Base-by-base conservation (phyloP, 805 yeast genomes). In the Candida yuanshanica region DNA sequence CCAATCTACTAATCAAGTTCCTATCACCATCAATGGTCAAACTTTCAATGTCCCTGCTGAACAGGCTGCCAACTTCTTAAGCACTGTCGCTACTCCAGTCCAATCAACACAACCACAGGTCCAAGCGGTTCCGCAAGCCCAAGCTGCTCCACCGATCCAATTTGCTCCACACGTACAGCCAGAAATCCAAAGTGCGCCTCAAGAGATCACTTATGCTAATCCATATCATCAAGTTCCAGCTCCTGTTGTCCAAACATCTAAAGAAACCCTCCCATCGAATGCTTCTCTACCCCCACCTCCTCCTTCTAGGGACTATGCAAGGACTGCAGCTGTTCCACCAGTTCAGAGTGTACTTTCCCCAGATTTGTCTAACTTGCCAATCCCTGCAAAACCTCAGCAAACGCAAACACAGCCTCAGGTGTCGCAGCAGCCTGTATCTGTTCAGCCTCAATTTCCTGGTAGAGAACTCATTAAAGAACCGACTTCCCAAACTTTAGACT, bases 301-400 rank as follows among this genome's bases (percentile, higher is more conserved):
- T 17, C 33, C 34, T 3, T 21, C 33, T 27, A 36, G 43, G 23
- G 20, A 24, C 20, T 43, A 43, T 18, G 13, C 20, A 3, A 39
- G 43, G 16, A 33, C 39, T 5, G 31, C 45, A 1, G 42, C 43
- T 2, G 44, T 50, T 7, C 54, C 51, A 6, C 32, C 24, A 9
- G 20, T 20, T 7, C 26, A 20, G 9, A 8, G 14, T 17, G 14
- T 18, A 9, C 34, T 17, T 12, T 49, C 54, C n/a, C 54, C 60
- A 20, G 48, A 54, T 24, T 36, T 54, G 10, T 41, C 48, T 8
- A 44, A 45, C 13, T 21, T 54, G 8, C 52, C 55, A 10, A 37
- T 48, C 18, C 54, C 57, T 9, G 47, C 16, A 27, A 26, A 23
- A 1, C 33, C 37, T 12, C 32, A 46, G 7, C 35, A 37, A 12